phyloP scores from a whole-genome alignment of 495 filamentous ascomycete genomes.

The Mycothermus thermophilus region DNA sequence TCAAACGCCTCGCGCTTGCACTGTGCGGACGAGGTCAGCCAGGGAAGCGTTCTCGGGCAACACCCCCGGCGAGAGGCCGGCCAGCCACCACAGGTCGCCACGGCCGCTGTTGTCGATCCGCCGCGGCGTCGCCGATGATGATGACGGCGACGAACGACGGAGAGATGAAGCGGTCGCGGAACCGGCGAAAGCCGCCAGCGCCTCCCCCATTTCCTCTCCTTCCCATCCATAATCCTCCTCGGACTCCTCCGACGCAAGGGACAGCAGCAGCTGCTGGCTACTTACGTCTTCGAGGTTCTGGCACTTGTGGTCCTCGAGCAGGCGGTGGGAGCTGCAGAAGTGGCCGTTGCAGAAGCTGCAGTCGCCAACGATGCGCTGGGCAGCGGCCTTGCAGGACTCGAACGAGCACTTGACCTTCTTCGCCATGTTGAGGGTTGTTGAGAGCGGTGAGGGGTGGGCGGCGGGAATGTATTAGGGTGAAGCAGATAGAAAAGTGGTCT shows the following conservation, averaged over 20 bases:
- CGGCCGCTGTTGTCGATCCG: too few species aligned
- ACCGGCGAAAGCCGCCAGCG: too few species aligned
- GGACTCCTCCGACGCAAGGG: conserved; percentile 3
- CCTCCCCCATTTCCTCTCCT: too few species aligned
- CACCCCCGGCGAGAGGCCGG: conserved; percentile 30
- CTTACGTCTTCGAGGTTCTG: conserved; percentile 77
- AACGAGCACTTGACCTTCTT: conserved; percentile 79
- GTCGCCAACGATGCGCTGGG: conserved; percentile 87
- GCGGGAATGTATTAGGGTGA: neutral
- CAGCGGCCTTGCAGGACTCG: conserved; percentile 73
- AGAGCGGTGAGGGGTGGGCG: conserved; percentile 2
- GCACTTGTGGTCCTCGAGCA: conserved; percentile 89
- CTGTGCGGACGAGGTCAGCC: conserved; percentile 24
- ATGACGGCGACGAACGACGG: too few species aligned
- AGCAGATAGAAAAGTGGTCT: too few species aligned
- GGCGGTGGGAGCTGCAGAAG: conserved; percentile 85
- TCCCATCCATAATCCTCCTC: too few species aligned
- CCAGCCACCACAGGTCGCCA: conserved; percentile 40
- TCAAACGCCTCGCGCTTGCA: conserved; percentile 94
- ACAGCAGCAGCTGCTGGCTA: conserved; percentile 8
- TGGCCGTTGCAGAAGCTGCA: conserved; percentile 89
- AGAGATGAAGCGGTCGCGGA: too few species aligned
- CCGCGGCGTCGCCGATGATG: too few species aligned
- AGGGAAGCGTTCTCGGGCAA: conserved; percentile 20
- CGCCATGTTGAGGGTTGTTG: conserved; percentile 38